Base-by-base conservation (phyloP, 352 stramenopile genomes). In the Globisporangium canariense region DNA sequence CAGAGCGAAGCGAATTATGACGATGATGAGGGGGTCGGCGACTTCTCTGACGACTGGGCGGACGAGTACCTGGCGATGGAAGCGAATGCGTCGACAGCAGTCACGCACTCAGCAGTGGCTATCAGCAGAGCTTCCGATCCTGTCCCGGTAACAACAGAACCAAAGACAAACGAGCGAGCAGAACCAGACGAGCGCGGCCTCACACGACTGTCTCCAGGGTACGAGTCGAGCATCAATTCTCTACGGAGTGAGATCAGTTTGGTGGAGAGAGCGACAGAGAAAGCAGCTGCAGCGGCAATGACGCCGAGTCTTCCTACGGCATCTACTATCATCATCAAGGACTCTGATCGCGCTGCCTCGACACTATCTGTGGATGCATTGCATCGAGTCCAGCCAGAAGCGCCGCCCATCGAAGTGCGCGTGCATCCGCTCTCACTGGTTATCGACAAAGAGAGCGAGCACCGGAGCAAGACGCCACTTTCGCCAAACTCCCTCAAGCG, bases 41-140 rank as follows among this genome's bases (percentile, higher is more conserved):
- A 78, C 40, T 80, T 78, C n/a, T 70, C 75, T 30, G 70, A 77
- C 54, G 66, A 67, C 9, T 81, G 74, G 71, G 50, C 77, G 4
- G 74, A 79, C 13, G 66, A 81, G 64, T 81, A 77, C 45, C 49
- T 81, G 18, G 53, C 60, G n/a, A 65, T 65, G 59, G 59, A 65
- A 18, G 47, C 25, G 25, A 32, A 51, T 18, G 7, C 11, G 16
- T 59, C 49, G 47, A n/a, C 50, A 40, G 14, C 4, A 22, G 16
- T 3, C 16, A 41, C 16, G 7, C 50, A 20, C 50, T 40, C 28
- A 14, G 28, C 28, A 41, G 28, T n/a, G 16, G 22, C 18, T 3
- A 22, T 8, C 7, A 57, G 14, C 18, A 22, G 22, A 41, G 18
- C 28, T 32, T 3, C 13, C 0, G 10, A 28, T n/a, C 16, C 41